These are phyloP conservation scores for Fusarium graminum DNA, from an alignment of 2,329 filamentous ascomycete species.

Conservation along the genomic window DNA sequence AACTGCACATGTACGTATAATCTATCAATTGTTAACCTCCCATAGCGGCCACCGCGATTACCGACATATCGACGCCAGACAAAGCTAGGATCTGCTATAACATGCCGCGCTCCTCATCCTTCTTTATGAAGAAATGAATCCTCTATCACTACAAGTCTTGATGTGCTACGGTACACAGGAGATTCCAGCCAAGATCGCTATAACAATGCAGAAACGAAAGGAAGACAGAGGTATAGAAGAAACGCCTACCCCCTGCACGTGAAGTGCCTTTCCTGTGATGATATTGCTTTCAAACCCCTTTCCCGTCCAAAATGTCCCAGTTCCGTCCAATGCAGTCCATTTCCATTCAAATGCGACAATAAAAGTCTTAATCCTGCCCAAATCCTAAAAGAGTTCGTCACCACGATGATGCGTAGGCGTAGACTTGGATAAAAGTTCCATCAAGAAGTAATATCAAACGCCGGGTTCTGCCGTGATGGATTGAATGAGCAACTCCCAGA, in stretches of 20 bases:
- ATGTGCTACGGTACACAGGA: background rate
- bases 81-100: conserved; percentile 1
- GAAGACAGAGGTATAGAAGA: conserved; percentile 6
- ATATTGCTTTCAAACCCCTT: conserved; percentile 18
- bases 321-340: conserved; percentile 27
- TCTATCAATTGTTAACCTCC: conserved; percentile 17
- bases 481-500: conserved; percentile 32
- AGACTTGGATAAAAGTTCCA: background rate
- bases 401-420: too few species aligned
- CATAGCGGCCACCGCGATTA: background rate
- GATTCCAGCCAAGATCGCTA: background rate
- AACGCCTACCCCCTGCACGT: conserved; percentile 18
- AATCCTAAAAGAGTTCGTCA: conserved; percentile 1
- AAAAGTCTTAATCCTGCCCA: background rate
- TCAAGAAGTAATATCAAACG: conserved; percentile 30
- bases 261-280: conserved; percentile 7
- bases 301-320: conserved; percentile 12
- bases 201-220: conserved; percentile 6
- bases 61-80: background rate
- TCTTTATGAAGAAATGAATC: conserved; percentile 7
- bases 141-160: background rate
- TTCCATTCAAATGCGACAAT: conserved; percentile 16
- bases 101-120: conserved; percentile 2
- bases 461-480: conserved; percentile 30
- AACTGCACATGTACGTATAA: conserved; percentile 14